Base-by-base conservation (phyloP, 352 stramenopile species). In the Phytopythium montanum region DNA sequence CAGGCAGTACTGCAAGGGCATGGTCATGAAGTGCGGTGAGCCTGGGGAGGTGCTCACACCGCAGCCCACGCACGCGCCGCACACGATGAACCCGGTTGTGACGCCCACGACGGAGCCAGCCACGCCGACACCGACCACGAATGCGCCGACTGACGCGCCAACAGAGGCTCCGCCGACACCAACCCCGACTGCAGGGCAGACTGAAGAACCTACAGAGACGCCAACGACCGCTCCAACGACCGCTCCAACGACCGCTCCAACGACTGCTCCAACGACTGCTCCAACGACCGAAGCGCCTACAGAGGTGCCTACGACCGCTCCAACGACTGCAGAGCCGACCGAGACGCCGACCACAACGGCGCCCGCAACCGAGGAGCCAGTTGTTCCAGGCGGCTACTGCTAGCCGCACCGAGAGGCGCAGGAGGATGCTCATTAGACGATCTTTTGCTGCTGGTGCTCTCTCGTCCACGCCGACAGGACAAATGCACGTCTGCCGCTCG, bases 1-100 rank as follows among this genome's bases (percentile, higher is more conserved):
- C 65, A 46, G 71, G 25, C 74, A 79, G 51, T 61, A 61, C 33
- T 83, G 74, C 36, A 33, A n/a, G 44, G 23, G 44, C 21, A 50
- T 50, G 44, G 23, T n/a, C 44, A 50, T 50, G 9, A 50, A 50
- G 44, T 50, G 23, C 44, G 44, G 7, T 23, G 44, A 31, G 44
- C 44, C 44, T 3, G 23, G 44, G 21, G 23, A 50, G 23, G 7
- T 18, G 10, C 14, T 50, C 13, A 50, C 23, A 23, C 44, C 44
- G 44, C 44, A 50, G 23, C 44, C 44, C 44, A 50, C 44, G 44
- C 44, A 50, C 44, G 44, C 44, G 44, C 44, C 44, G 2, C n/a
- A 26, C 21, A 5, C 21, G n/a, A 50, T 50, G 44, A 21, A 21
- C 42, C 25, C 42, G 8, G 13, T 25, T 21, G 6, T 10, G 1